Evolutionary conservation across 306 rosid species (phyloP), one percentile per base, ranked within the genome.

Genomic region (Corylus heterophylla): DNA sequence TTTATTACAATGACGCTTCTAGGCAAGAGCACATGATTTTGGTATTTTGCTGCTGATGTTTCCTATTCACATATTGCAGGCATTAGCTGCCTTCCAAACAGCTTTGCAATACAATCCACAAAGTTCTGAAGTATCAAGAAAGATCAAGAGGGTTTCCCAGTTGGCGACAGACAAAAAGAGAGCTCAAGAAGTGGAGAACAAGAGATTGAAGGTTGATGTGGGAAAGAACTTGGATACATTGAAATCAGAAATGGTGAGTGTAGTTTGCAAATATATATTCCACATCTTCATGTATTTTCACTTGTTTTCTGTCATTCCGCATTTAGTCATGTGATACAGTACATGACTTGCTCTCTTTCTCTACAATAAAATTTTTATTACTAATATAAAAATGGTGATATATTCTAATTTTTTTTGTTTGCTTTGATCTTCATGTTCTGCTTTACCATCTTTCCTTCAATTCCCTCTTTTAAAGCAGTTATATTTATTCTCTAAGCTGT

Each of bases 81-180:
- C 99, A 67, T 75, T 93, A 80, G 84, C 90, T 81, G 89, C 99
- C 77, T 96, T 93, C 83, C 84, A 91, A 86, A 86, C 83, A 35
- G 92, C 99, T 85, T 81, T 84, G 82, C 87, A 87, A 78, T 91
- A 89, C 69, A 96, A 96, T 80, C 89, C 94, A 11, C 90, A 88
- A 86, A 96, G 98, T 87, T 82, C 90, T 76, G 99, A 96, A 91
- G 97, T 93, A 78, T 87, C 88, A 42, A 92, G 85, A 82, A 96
- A 96, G 87, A 96, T 96, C 72, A 96, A 92, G 88, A 89, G 75
- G 86, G 83, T 90, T 69, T 80, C 88, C 81, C 98, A 93, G 88
- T 79, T 93, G 75, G 81, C 51, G 18, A 90, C 31, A 78, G 96
- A 93, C 85, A 90, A 86, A 83, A 86, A 88, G 80, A 96, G 92